Conservation (phyloP, 495 filamentous ascomycete species). For the Penicillium pancosmium region DNA sequence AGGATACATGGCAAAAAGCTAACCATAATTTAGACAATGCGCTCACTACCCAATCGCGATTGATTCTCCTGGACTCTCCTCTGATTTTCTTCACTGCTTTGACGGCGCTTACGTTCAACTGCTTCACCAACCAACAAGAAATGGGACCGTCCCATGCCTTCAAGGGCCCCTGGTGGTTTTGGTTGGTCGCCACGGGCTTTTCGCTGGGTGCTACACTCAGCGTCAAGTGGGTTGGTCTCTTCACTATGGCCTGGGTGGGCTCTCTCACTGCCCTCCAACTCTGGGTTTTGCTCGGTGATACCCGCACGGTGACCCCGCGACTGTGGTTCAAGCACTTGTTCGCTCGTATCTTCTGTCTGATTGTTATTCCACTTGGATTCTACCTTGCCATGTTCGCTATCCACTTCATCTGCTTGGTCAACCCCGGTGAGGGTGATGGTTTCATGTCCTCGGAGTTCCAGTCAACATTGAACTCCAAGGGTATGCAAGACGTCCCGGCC, state of each 20-base stretch:
- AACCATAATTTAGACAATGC: slow-evolving; percentile 72
- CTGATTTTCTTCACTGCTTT: slow-evolving; percentile 92
- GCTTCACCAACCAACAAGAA: slow-evolving; percentile 96
- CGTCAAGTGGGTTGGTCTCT: slow-evolving; percentile 98
- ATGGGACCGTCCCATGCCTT: slow-evolving; percentile 87
- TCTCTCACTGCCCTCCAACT: slow-evolving; percentile 87
- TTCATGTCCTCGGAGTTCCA: slow-evolving; percentile 99
- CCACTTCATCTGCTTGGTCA: slow-evolving; percentile 89
- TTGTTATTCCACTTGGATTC: slow-evolving; percentile 84
- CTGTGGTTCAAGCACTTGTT: slow-evolving; percentile 95
- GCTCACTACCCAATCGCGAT: slow-evolving; percentile 87
- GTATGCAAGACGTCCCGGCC: slow-evolving; percentile 91
- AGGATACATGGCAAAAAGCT: slow-evolving; percentile 13
- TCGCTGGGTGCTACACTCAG: slow-evolving; percentile 89
- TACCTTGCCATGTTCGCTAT: slow-evolving; percentile 96
- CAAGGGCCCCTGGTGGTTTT: slow-evolving; percentile 93
- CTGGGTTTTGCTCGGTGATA: slow-evolving; percentile 91
- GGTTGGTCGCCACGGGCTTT: slow-evolving; percentile 85
- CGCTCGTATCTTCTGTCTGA: slow-evolving; percentile 87
- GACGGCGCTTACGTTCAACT: slow-evolving; percentile 86
- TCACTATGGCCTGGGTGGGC: slow-evolving; percentile 98
- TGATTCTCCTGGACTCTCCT: slow-evolving; percentile 95
- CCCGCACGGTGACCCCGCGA: slow-evolving; percentile 79
- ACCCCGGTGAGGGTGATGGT: slow-evolving; percentile 95
- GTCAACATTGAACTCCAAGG: slow-evolving; percentile 92